phyloP scores from a whole-genome alignment of 1,139 yeast genomes.

The Candida dubliniensis region DNA sequence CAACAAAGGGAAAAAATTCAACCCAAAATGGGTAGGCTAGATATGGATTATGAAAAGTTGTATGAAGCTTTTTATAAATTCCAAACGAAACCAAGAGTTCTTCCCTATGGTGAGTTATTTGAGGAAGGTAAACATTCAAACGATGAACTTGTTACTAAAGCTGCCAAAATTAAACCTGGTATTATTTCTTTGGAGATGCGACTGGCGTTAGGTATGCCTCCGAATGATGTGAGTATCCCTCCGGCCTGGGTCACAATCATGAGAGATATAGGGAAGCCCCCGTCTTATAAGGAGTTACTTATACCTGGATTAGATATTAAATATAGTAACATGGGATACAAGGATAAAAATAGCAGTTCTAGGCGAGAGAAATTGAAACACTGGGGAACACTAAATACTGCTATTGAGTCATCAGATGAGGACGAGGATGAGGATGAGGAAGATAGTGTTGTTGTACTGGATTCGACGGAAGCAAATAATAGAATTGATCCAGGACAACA shows the following conservation, averaged over 20 bases:
- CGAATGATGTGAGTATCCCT: slow-evolving; percentile 45
- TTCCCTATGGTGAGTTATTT: slow-evolving; percentile 73
- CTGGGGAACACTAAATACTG: slow-evolving; percentile 45
- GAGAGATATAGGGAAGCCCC: slow-evolving; percentile 80
- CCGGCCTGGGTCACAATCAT: slow-evolving; percentile 85
- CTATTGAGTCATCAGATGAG: slow-evolving; percentile 36
- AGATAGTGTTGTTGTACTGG: slow-evolving; percentile 20
- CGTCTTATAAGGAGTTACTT: slow-evolving; percentile 67
- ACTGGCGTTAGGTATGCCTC: slow-evolving; percentile 69
- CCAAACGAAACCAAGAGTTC: slow-evolving; percentile 71
- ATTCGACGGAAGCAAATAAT: slow-evolving; percentile 19
- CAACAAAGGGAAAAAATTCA: slow-evolving; percentile 82
- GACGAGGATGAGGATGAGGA: slow-evolving; percentile 29
- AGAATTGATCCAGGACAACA: slow-evolving; percentile 12
- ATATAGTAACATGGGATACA: slow-evolving; percentile 41
- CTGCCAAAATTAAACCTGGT: slow-evolving; percentile 62
- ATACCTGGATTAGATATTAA: slow-evolving; percentile 55
- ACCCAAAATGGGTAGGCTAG: slow-evolving; percentile 85
- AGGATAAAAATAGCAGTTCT: slow-evolving; percentile 19
- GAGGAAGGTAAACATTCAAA: slow-evolving; percentile 71
- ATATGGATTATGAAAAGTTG: slow-evolving; percentile 79
- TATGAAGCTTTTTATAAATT: slow-evolving; percentile 85
- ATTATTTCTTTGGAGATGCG: slow-evolving; percentile 56
- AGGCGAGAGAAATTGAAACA: slow-evolving; percentile 18
- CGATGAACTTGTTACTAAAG: slow-evolving; percentile 43